Evolutionary conservation across 1,139 yeast species (phyloP), one percentile per base, ranked within the genome.

Genomic region (Yamadazyma atmosphaerica): DNA sequence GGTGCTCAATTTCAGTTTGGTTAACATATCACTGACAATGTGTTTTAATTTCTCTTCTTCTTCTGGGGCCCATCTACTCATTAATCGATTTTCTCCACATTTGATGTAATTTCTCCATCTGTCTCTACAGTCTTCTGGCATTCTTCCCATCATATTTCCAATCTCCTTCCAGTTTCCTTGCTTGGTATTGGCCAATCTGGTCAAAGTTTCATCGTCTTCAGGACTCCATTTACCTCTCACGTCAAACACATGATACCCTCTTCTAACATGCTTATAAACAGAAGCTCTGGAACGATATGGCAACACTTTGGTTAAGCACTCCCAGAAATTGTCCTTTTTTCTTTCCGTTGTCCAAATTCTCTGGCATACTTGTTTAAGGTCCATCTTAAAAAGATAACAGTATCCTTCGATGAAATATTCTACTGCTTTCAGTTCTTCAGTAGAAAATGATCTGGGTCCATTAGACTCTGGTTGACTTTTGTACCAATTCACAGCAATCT

Each of bases 71-170:
- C 98, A 90, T 56, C 84, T 86, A 58, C 86, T 83, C 36, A 77
- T 75, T 12, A 80, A 77, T 46, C 97, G 71, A 41, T 77, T 78
- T 12, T 69, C 70, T 21, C 97, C 97, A 65, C 97, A 89, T 59
- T 89, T 89, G 44, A 89, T 85, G 55, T 90, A 90, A 60, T 90
- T 90, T 60, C 98, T 75, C 96, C 96, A 90, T 47, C 98, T 73
- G 58, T 90, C 98, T 48, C 98, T 75, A 59, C 97, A 89, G 63
- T 90, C 98, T 55, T 90, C 98, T 0, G 98, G 97, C 98, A 90
- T 90, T 53, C 98, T 75, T 10, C 87, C 87, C 79, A 89, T 69
- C 7, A 72, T 63, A 39, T 74, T 74, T 2, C 96, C 96, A 45
- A 89, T 85, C 32, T 73, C 72, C 50, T 86, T 86, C 97, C 97